phyloP scores from a whole-genome alignment of 495 filamentous ascomycete species.

The Pseudevernia furfuracea region DNA sequence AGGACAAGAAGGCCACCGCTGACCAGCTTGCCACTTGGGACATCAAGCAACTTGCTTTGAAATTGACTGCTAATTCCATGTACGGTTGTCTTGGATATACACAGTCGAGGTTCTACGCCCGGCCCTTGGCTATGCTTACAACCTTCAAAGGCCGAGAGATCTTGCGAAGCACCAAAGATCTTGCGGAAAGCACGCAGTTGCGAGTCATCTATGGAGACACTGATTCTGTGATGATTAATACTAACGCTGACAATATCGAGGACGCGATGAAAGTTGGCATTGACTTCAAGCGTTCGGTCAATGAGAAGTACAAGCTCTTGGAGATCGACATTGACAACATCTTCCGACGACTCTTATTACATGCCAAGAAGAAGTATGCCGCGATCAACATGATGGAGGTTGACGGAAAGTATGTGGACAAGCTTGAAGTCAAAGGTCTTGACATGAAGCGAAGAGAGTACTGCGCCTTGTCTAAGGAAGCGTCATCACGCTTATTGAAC shows the following conservation, averaged over 20 bases:
- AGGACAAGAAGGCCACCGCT: slow-evolving; percentile 74
- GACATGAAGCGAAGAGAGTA: slow-evolving; percentile 98
- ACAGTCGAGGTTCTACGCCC: slow-evolving; percentile 91
- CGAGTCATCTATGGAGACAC: slow-evolving; percentile 98
- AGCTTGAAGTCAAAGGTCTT: slow-evolving; percentile 95
- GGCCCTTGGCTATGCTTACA: slow-evolving; percentile 89
- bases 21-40: slow-evolving; percentile 94
- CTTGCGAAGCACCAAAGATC: slow-evolving; percentile 85
- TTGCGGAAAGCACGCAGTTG: slow-evolving; percentile 80
- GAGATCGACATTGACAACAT: slow-evolving; percentile 99
- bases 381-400: slow-evolving; percentile 88
- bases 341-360: slow-evolving; percentile 84
- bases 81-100: slow-evolving; percentile 97
- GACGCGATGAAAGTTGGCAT: slow-evolving; percentile 84
- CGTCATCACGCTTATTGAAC: slow-evolving; percentile 71
- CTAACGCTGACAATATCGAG: slow-evolving; percentile 85
- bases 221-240: slow-evolving; percentile 99
- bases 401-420: slow-evolving; percentile 84
- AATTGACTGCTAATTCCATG: slow-evolving; percentile 98
- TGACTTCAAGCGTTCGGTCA: slow-evolving; percentile 72
- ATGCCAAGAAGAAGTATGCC: slow-evolving; percentile 99
- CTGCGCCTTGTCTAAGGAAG: slow-evolving; percentile 88
- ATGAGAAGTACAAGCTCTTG: slow-evolving; percentile 78
- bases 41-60: slow-evolving; percentile 92
- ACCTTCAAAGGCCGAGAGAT: slow-evolving; percentile 98